Base-by-base conservation (phyloP, 805 yeast genomes). In the Metschnikowia orientalis region DNA sequence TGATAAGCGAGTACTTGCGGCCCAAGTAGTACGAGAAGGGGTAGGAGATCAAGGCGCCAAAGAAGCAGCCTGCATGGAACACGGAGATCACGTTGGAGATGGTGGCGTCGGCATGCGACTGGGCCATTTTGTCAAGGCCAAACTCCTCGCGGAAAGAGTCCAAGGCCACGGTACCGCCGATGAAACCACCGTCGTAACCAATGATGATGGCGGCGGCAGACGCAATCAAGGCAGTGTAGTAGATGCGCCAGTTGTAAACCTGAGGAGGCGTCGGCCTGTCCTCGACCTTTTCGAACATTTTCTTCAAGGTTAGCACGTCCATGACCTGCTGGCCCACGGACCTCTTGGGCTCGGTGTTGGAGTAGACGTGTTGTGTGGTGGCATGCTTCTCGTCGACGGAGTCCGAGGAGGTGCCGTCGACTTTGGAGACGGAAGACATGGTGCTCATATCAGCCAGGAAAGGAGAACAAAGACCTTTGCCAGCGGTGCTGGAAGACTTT, bases 151-250 rank as follows among this genome's bases (percentile, higher is more conserved):
- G 38, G 38, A 63, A 63, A 4, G 61, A 51, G 10, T 44, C 44
- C 16, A 62, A 46, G 3, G 62, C 59, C 18, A 61, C 63, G 3
- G 67, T 59, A 6, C 67, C 67, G 6, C 69, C 69, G 27, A 63
- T 63, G 30, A 59, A 62, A 3, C 65, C 67, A 5, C 65, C 61
- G 35, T 63, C 69, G 35, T 63, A 63, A 6, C 69, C 69, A 29
- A 62, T 60, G 30, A 63, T 59, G 32, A 62, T 58, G 22, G 67
- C 65, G 3, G 67, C 67, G 7, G 62, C 56, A 6, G 63, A 54
- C 2, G 67, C 62, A 44, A 57, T 52, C 21, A 61, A 34, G 4
- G 67, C 63, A 9, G 67, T 62, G 24, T 50, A 47, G 40, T 60
- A 60, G 21, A 58, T 46, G 30, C 59, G 40, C 43, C 42, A 48